Conservation (phyloP, 108 stramenopile genomes). For the Cyclotella baltica region DNA sequence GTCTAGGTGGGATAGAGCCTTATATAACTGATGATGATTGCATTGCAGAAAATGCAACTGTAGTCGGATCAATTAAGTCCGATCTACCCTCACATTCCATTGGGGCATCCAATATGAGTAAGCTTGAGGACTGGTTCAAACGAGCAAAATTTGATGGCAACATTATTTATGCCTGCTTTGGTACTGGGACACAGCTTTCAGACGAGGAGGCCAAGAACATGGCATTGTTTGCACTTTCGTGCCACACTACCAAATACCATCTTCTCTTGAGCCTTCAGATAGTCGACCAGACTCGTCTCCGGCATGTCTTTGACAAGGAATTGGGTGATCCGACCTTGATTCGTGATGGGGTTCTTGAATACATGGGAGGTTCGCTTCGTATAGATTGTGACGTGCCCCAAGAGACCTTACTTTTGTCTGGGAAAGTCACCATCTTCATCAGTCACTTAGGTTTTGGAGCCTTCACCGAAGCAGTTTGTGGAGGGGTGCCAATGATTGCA, state of each 20-base stretch:
- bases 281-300: not conserved
- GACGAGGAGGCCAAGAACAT: not conserved
- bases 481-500: slow-evolving; percentile 11
- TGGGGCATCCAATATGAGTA: no score
- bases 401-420: not conserved
- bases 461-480: slow-evolving; percentile 13
- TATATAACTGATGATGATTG: not conserved
- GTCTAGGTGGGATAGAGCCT: slow-evolving; percentile 14
- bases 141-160: no score
- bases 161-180: slow-evolving; percentile 24
- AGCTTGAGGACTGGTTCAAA: no score
- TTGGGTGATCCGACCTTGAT: not conserved
- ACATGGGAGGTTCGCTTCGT: not conserved
- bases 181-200: slow-evolving; percentile 23
- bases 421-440: slow-evolving; percentile 3
- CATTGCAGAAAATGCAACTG: slow-evolving; percentile 22
- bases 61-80: slow-evolving; percentile 22
- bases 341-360: not conserved
- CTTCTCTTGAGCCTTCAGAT: not conserved
- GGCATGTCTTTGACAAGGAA: not conserved
- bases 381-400: not conserved
- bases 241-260: not conserved
- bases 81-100: no score
- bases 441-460: slow-evolving; percentile 27
- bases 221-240: not conserved